Conservation (phyloP, 106 monocot species). For the Dendrobium nobile region DNA sequence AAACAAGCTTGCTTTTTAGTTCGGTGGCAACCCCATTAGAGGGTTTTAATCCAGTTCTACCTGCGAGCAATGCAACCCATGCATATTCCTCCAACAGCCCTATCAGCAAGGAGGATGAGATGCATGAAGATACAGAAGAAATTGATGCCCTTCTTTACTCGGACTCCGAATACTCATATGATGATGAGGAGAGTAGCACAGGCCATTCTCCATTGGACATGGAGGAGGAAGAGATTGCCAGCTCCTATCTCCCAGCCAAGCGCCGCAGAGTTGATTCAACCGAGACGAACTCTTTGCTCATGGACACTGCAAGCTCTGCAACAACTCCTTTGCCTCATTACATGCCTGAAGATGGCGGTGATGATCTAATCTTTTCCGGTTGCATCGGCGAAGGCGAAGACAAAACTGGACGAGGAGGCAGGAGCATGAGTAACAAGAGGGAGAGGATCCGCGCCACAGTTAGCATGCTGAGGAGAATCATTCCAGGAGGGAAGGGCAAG, state of each 20-base stretch:
- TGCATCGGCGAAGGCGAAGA: too few relatives aligned
- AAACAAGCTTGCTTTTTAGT: conserved; percentile 29
- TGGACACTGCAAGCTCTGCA: conserved; percentile 66
- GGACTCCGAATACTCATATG: conserved; percentile 43
- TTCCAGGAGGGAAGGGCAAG: conserved; percentile 61
- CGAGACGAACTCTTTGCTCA: conserved; percentile 30
- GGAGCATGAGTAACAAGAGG: conserved; percentile 23
- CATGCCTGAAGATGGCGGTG: background rate
- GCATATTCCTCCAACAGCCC: conserved; percentile 3
- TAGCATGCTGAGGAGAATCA: conserved; percentile 36
- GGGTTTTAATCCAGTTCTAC: background rate
- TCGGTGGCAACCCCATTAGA: conserved; percentile 14
- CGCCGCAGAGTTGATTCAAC: conserved; percentile 20
- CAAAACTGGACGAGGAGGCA: too few relatives aligned
- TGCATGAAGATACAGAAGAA: conserved; percentile 72
- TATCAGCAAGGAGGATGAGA: conserved; percentile 11
- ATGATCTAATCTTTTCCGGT: background rate
- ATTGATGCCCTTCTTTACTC: conserved; percentile 81
- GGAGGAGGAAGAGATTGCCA: conserved; percentile 14
- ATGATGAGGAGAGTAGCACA: conserved; percentile 43
- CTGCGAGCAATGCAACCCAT: conserved; percentile 14
- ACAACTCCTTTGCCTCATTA: background rate
- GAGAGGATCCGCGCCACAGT: conserved; percentile 58
- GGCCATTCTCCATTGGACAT: conserved; percentile 31
- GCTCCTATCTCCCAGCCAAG: conserved; percentile 35